Conservation (phyloP, 257 asterid species). For the Thymus mandschuricus region DNA sequence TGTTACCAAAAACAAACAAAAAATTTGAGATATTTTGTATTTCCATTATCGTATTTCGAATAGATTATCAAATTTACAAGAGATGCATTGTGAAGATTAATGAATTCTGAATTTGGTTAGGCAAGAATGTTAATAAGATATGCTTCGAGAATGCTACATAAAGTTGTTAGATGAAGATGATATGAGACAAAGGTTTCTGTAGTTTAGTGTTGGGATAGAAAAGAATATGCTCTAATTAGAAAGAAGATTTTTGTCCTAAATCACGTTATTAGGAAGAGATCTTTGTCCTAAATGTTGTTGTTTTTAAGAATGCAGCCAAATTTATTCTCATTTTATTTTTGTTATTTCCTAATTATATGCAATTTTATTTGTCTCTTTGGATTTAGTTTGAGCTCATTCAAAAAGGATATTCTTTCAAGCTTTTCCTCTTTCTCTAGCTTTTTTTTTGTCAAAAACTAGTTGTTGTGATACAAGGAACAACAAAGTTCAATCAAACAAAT, state of each 20-base stretch:
- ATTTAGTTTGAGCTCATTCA: constrained; percentile 7
- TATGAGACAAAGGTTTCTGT: constrained; percentile 20
- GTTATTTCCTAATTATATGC: not conserved
- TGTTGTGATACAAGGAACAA: not conserved
- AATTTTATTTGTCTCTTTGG: constrained; percentile 14
- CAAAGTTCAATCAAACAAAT: not conserved
- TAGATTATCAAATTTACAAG: not conserved
- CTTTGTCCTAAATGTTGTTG: constrained; percentile 6
- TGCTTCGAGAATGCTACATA: constrained; percentile 11
- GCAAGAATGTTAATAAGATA: constrained; percentile 17
- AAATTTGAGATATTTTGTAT: not conserved
- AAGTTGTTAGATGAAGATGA: not conserved
- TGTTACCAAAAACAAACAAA: not conserved
- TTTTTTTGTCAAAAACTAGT: too few relatives aligned
- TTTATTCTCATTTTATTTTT: not conserved
- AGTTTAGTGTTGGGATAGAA: constrained; percentile 22
- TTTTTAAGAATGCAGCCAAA: not conserved
- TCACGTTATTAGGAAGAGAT: not conserved
- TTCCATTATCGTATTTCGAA: not conserved
- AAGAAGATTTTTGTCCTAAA: constrained; percentile 25
- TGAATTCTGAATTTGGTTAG: constrained; percentile 6
- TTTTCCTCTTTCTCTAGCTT: not conserved
- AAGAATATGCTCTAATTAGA: constrained; percentile 29
- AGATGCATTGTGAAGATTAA: not conserved
- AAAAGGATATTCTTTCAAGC: not conserved